Base-by-base conservation (phyloP, 306 rosid species). In the Alnus rubra region DNA sequence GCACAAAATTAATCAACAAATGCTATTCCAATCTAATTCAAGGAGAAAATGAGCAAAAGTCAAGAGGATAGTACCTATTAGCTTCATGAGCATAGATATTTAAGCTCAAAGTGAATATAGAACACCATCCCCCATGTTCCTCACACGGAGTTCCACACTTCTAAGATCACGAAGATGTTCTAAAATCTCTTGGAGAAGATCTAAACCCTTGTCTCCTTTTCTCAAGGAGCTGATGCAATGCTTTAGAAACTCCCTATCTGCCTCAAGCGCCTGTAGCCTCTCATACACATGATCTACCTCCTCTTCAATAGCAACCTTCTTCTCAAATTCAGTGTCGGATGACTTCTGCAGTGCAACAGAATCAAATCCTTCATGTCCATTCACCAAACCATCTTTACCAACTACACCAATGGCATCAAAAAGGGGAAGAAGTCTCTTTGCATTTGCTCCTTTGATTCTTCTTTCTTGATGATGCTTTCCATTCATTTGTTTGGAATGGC, bases 101-200 rank as follows among this genome's bases (percentile, higher is more conserved):
- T 74, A 73, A 76, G 80, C 81, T 33, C 9, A 31, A 31, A 58
- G 37, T 81, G 73, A 74, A 82, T 81, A 91, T 67, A 87, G 69
- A 19, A 79, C 69, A 83, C 78, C 76, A 67, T 88, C 92, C 59
- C 84, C 92, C 28, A 82, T 83, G 54, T 85, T 91, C 78, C 76
- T 90, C 52, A 84, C 87, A 47, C 91, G 87, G 78, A 84, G 81
- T 33, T 95, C 99, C 10, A 95, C 96, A 73, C 79, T 91, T 86
- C 96, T 88, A n/a, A 95, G 89, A 89, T 88, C 97, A 2, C 98
- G 97, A 77, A 96, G 98, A 86, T 93, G 98, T 47, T 91, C 96
- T 79, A 96, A 79, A 85, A 96, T 96, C 86, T 96, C 96, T 84
- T 90, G 94, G 76, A 94, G 97, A 85, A 94, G 90, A 75, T 88